These are phyloP conservation scores for Rubroshorea leprosula DNA, from an alignment of 345 rosid species.

Conservation along the genomic window DNA sequence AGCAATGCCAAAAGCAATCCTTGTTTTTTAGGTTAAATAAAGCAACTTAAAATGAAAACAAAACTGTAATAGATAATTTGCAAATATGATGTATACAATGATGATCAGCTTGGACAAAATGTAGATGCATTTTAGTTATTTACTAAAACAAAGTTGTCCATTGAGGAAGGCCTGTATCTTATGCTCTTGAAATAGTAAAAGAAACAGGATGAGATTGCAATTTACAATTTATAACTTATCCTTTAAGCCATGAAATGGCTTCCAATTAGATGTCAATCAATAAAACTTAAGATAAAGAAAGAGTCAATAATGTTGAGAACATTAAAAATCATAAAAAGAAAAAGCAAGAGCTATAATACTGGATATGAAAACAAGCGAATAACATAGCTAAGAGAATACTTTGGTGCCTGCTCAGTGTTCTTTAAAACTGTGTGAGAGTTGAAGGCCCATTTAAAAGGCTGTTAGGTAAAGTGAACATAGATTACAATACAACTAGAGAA, in stretches of 20 bases:
- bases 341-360: not conserved
- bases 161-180: not conserved
- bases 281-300: not conserved
- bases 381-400: conserved; percentile 33
- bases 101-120: not conserved
- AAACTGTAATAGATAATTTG: too few species aligned
- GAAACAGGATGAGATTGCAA: not conserved
- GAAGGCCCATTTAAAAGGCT: conserved; percentile 91
- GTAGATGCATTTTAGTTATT: not conserved
- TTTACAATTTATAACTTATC: not conserved
- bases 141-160: not conserved
- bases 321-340: too few species aligned
- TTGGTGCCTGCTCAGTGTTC: conserved; percentile 78
- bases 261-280: too few species aligned
- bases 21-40: not conserved
- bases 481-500: not conserved
- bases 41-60: not conserved
- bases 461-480: conserved; percentile 9
- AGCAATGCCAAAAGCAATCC: not conserved
- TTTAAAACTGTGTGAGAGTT: conserved; percentile 75
- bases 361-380: not conserved
- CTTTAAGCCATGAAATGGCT: not conserved
- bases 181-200: not conserved
- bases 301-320: not conserved
- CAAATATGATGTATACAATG: too few species aligned